Percentiles rank a stretch among this genome's conserved stretches.
Evolutionary conservation across 2,329 filamentous ascomycete genomes (phyloP).

Genomic region (Elsinoe arachidis): DNA sequence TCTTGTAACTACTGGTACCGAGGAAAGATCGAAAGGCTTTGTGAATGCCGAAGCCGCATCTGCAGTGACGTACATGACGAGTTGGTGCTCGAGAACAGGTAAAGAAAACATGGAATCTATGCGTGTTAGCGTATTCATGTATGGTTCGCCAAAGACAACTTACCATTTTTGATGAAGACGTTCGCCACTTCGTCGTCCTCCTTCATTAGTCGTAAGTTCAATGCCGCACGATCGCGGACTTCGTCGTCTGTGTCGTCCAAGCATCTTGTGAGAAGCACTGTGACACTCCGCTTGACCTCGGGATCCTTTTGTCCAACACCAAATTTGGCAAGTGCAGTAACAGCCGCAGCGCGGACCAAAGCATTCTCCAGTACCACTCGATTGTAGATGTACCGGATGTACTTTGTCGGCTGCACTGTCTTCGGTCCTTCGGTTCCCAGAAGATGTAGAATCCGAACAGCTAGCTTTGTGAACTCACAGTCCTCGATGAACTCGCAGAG

Average conservation of each 20-base stretch:
- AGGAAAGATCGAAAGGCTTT: constrained; percentile 78
- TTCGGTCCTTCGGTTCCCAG: constrained; percentile 91
- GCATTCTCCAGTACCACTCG: constrained; percentile 95
- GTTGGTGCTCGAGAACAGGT: constrained; percentile 89
- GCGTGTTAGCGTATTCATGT: constrained; percentile 18
- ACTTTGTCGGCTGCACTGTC: constrained; percentile 93
- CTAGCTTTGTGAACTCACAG: constrained; percentile 97
- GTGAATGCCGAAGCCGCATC: constrained; percentile 80
- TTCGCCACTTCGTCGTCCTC: constrained; percentile 72
- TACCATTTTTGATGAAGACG: constrained; percentile 88
- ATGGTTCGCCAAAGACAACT: constrained; percentile 19
- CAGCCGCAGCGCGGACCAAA: constrained; percentile 86
- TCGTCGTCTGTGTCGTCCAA: constrained; percentile 97
- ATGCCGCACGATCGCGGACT: constrained; percentile 85
- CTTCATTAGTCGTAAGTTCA: constrained; percentile 86
- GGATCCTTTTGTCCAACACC: constrained; percentile 93
- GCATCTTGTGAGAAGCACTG: constrained; percentile 84
- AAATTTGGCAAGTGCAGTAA: constrained; percentile 93
- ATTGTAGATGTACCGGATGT: constrained; percentile 99
- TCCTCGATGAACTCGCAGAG: constrained; percentile 99
- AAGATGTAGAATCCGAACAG: constrained; percentile 87
- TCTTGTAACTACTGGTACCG: constrained; percentile 85
- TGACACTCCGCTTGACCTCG: constrained; percentile 92
- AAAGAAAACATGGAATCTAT: constrained; percentile 91
- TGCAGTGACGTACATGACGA: constrained; percentile 94